A percentile compares a stretch with the other conserved stretches of the same genome.
phyloP scores from a whole-genome alignment of 768 basidiomycete genomes.

The Suillus brevipes region DNA sequence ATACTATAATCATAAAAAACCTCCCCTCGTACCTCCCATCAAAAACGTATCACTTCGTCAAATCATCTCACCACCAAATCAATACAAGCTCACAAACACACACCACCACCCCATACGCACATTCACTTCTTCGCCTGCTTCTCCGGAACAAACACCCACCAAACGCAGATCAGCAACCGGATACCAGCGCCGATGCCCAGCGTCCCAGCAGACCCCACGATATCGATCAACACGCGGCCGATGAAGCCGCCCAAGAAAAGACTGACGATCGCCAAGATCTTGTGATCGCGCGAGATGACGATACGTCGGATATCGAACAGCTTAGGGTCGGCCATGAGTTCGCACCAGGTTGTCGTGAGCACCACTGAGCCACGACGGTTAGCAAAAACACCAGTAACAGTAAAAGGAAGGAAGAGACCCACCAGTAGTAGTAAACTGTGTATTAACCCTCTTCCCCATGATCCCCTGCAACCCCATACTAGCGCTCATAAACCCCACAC shows the following conservation, averaged over 20 bases:
- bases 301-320: conserved; percentile 59
- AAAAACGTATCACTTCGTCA: too few relatives aligned
- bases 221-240: conserved; percentile 57
- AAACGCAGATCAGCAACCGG: conserved; percentile 57
- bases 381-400: not conserved
- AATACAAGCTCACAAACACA: not conserved
- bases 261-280: conserved; percentile 60
- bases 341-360: conserved; percentile 87
- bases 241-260: conserved; percentile 79
- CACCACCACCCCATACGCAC: not conserved
- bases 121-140: conserved; percentile 16
- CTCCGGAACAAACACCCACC: conserved; percentile 64
- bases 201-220: conserved; percentile 60
- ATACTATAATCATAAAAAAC: not conserved
- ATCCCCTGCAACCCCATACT: conserved; percentile 85
- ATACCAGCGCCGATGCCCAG: conserved; percentile 69
- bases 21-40: not conserved
- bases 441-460: conserved; percentile 76
- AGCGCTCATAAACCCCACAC: conserved; percentile 78
- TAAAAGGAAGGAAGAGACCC: conserved; percentile 26
- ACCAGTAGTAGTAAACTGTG: conserved; percentile 80
- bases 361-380: conserved; percentile 55
- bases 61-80: too few relatives aligned
- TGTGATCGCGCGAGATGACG: conserved; percentile 68
- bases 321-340: conserved; percentile 78